These are phyloP conservation scores for Pseudovirgaria hyperparasitica DNA, from an alignment of 2,329 filamentous ascomycete species.

Conservation along the genomic window DNA sequence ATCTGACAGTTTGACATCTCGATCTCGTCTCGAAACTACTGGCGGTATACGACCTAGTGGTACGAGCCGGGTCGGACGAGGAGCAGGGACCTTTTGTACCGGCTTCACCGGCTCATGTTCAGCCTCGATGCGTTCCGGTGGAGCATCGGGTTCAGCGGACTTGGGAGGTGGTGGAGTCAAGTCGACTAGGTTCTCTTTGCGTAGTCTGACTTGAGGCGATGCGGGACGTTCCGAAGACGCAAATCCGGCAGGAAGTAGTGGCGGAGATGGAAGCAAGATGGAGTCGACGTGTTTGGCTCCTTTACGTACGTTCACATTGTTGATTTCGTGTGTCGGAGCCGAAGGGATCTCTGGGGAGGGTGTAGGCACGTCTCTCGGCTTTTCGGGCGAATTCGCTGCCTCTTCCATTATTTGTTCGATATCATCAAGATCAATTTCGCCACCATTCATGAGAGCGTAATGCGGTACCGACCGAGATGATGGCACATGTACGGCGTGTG, in stretches of 20 bases:
- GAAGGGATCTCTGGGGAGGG: conserved; percentile 8
- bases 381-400: conserved; percentile 18
- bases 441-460: conserved; percentile 41
- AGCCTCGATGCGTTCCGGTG: neutral
- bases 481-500: conserved; percentile 23
- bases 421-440: conserved; percentile 31
- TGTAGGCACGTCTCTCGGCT: too few relatives aligned
- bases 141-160: conserved; percentile 1
- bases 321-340: conserved; percentile 11
- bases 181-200: conserved; percentile 8
- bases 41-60: conserved; percentile 80
- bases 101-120: neutral
- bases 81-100: conserved; percentile 13
- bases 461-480: conserved; percentile 38
- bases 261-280: conserved; percentile 24
- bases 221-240: conserved; percentile 16
- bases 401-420: conserved; percentile 35
- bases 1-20: conserved; percentile 53
- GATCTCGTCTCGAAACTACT: conserved; percentile 54
- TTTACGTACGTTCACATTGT: conserved; percentile 14
- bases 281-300: conserved; percentile 15
- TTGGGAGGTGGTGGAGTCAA: neutral
- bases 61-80: conserved; percentile 52
- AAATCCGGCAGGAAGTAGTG: conserved; percentile 16
- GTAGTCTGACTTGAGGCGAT: conserved; percentile 24